phyloP scores from a whole-genome alignment of 2,329 filamentous ascomycete genomes.

The Cladosporium sp. region DNA sequence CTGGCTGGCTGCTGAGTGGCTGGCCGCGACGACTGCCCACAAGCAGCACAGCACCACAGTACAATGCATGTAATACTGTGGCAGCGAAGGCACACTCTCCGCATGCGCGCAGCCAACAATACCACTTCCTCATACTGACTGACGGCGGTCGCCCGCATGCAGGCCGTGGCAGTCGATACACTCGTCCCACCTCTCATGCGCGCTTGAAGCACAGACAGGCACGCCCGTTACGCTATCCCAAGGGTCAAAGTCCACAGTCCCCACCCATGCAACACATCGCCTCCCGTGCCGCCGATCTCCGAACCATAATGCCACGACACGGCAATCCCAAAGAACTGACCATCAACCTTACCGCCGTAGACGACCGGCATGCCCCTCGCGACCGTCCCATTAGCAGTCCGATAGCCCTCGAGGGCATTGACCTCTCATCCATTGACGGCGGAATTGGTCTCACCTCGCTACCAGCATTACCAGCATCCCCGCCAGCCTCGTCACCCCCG shows the following conservation, averaged over 20 bases:
- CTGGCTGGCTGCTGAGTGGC: neutral
- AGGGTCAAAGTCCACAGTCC: slow-evolving; percentile 1
- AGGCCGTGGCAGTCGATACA: neutral
- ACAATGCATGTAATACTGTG: neutral
- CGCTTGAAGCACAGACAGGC: slow-evolving; percentile 7
- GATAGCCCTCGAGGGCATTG: slow-evolving; percentile 32
- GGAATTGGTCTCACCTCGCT: slow-evolving; percentile 23
- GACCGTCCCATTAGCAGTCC: slow-evolving; percentile 29
- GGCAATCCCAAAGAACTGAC: slow-evolving; percentile 26
- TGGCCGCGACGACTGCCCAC: too few species aligned
- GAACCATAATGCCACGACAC: slow-evolving; percentile 27
- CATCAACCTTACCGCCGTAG: slow-evolving; percentile 21
- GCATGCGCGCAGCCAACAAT: neutral
- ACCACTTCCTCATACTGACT: neutral
- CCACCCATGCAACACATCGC: slow-evolving; percentile 11
- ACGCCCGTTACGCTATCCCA: slow-evolving; percentile 9
- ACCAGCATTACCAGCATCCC: slow-evolving; percentile 25
- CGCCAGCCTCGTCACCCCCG: slow-evolving; percentile 28
- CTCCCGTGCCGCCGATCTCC: slow-evolving; percentile 10
- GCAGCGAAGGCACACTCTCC: neutral
- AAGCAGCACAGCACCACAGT: too few species aligned
- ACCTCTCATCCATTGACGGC: slow-evolving; percentile 34
- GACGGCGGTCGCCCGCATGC: slow-evolving; percentile 5
- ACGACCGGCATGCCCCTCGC: slow-evolving; percentile 10
- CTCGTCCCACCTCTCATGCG: slow-evolving; percentile 1